Conservation (phyloP, 2,329 filamentous ascomycete species). For the Helotiales sp. region DNA sequence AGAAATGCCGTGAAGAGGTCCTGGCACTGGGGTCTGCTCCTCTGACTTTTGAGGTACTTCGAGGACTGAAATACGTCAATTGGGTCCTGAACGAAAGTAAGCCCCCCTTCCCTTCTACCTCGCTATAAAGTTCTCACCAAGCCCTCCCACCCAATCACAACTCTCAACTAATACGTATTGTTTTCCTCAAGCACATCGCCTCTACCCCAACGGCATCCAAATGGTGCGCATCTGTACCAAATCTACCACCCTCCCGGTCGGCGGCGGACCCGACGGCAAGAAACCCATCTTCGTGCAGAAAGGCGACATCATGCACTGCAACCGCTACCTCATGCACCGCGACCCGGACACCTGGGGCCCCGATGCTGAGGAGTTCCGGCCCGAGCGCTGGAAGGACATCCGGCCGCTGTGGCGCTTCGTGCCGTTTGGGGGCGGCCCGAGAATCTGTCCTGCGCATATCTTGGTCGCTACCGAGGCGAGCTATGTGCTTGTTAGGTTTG, state of each 20-base stretch:
- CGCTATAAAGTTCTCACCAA: no score
- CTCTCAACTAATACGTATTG: no score
- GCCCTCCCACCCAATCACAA: no score
- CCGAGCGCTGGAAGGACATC: constrained; percentile 72
- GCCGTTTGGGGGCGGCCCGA: neutral
- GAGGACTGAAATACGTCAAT: neutral
- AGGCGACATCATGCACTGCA: neutral
- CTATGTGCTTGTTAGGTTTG: neutral
- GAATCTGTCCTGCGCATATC: neutral
- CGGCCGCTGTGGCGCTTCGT: constrained; percentile 44
- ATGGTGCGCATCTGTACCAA: neutral
- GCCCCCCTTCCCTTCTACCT: no score
- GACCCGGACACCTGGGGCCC: constrained; percentile 68
- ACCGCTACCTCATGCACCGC: neutral
- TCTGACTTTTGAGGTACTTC: neutral
- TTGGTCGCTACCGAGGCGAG: neutral
- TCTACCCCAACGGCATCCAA: neutral
- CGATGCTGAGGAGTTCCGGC: constrained; percentile 71
- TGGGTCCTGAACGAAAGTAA: neutral
- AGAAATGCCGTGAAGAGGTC: neutral
- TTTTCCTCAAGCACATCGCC: neutral
- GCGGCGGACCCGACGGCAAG: neutral
- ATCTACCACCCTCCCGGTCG: neutral
- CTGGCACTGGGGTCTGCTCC: neutral
- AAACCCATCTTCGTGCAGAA: neutral